Conservation (phyloP, 108 stramenopile species). For the Pseudonitzschia delicatissima region DNA sequence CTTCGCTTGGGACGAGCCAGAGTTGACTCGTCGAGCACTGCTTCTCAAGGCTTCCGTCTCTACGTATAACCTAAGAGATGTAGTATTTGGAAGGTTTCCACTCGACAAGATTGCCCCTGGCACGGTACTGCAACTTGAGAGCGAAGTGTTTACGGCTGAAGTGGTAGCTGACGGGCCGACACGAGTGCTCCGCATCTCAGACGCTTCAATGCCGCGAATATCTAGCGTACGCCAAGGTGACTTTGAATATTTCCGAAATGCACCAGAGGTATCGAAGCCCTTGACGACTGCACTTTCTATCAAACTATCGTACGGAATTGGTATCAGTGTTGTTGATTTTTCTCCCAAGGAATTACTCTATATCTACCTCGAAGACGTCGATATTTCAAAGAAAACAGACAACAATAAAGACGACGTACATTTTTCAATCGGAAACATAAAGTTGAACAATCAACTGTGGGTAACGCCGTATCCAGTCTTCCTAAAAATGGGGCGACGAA, state of each 20-base stretch:
- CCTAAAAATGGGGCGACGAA: slow-evolving; percentile 45
- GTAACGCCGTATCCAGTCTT: slow-evolving; percentile 64
- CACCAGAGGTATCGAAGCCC: slow-evolving; percentile 6
- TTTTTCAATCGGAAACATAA: slow-evolving; percentile 39
- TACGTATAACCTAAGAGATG: slow-evolving; percentile 7
- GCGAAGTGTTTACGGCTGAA: slow-evolving; percentile 27
- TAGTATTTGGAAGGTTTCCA: slow-evolving; percentile 34
- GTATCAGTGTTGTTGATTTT: slow-evolving; percentile 66
- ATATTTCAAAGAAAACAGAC: slow-evolving; percentile 24
- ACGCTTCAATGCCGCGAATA: slow-evolving; percentile 37
- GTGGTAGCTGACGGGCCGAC: slow-evolving; percentile 64
- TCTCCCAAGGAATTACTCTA: slow-evolving; percentile 60
- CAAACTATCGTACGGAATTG: slow-evolving; percentile 28
- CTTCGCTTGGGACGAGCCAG: slow-evolving; percentile 74
- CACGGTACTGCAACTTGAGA: slow-evolving; percentile 21
- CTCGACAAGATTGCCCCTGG: slow-evolving; percentile 57
- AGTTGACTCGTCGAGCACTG: slow-evolving; percentile 29
- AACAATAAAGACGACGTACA: slow-evolving; percentile 22
- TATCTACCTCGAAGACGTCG: slow-evolving; percentile 38
- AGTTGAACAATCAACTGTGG: slow-evolving; percentile 65
- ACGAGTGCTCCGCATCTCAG: slow-evolving; percentile 49
- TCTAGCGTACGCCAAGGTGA: slow-evolving; percentile 20
- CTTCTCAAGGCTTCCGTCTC: slow-evolving; percentile 29
- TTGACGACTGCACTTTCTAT: slow-evolving; percentile 22
- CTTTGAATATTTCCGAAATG: slow-evolving; percentile 19